Evolutionary conservation across 192 early-diverging fungal species (phyloP), one percentile per base, ranked within the genome.

Genomic region (Oehlia diaphana): DNA sequence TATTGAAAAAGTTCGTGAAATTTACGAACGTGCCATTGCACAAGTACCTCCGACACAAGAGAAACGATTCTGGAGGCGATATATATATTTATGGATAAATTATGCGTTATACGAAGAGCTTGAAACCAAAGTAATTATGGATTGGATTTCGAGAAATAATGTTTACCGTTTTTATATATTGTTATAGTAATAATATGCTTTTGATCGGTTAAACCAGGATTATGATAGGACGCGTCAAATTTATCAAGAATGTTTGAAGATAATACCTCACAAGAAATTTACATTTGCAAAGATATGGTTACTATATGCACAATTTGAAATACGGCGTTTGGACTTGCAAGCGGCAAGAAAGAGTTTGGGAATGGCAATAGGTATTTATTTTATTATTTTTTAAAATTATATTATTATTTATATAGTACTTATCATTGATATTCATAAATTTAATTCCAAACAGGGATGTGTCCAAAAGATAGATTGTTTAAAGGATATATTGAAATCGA

Each of bases 281-380:
- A 99, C 97, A 10, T 99, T 99, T 88, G 96, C 92, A 53, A 99
- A 99, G 83, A 90, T 98, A 68, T 99, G 98, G 98, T 86, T 97
- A 14, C 84, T 95, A 31, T 98, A 95, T 84, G 97, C 96, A 28
- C 93, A 95, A 80, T 98, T 98, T 81, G 91, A 97, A 73, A 88
- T 98, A 74, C 92, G 98, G 26, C 88, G 90, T 70, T 64, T 89
- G 13, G 90, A 98, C 70, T 78, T 98, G 5, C 76, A 70, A 1
- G 81, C 88, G 16, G 96, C 96, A 21, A 91, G 98, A 37, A 94
- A 93, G 47, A 79, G 88, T 9, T 83, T 99, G 50, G 98, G 97
- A 71, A 86, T 83, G 42, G 96, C 97, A 1, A 87, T 98, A 49
- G 96, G 96, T 21, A 86, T 26, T 26, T 26, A 26, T 26, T 26